Base-by-base conservation (phyloP, 108 stramenopile genomes). In the Skeletonema marinoi region DNA sequence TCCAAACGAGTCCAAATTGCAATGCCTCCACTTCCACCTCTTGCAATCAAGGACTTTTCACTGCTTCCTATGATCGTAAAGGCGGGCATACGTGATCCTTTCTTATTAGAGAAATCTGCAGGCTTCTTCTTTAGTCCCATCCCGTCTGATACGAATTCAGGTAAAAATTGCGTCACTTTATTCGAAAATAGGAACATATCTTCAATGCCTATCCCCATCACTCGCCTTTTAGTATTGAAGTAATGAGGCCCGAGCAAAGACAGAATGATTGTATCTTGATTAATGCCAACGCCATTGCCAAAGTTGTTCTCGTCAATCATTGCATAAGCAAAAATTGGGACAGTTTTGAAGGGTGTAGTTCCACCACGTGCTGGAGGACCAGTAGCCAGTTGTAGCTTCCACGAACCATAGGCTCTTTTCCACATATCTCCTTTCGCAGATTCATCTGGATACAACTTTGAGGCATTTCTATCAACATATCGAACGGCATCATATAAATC, bases 251-350 rank as follows among this genome's bases (percentile, higher is more conserved):
- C 88, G 42, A 87, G 60, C 50, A 89, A 54, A n/a, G 86, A 87
- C 6, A 89, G 65, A 59, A 86, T 70, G 14, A 89, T 83, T 13
- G 19, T 77, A 30, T 85, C 60, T 50, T 79, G 59, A 58, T 80
- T 83, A 19, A 84, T 48, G 29, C 88, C 88, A 44, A 89, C 71
- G 8, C 88, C 88, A 80, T 89, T 89, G 32, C 88, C 88, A 80
- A 89, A 89, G 35, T 73, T 80, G 2, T 48, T 67, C 32, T 89
- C 88, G 36, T 89, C 88, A 38, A 89, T 75, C 82, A 87, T 78
- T 12, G 88, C 88, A 77, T 72, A 89, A n/a, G 88, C 88, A 74
- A 89, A 89, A 41, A 89, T 87, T 48, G 88, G 88, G 6, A 89
- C 78, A 11, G 84, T 71, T 59, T 89, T 89, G 71, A 89, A 89